Percentiles rank a stretch among this genome's conserved stretches.
These are phyloP conservation scores for Clarireedia paspali DNA, from an alignment of 2,329 filamentous ascomycete genomes.

Conservation along the genomic window DNA sequence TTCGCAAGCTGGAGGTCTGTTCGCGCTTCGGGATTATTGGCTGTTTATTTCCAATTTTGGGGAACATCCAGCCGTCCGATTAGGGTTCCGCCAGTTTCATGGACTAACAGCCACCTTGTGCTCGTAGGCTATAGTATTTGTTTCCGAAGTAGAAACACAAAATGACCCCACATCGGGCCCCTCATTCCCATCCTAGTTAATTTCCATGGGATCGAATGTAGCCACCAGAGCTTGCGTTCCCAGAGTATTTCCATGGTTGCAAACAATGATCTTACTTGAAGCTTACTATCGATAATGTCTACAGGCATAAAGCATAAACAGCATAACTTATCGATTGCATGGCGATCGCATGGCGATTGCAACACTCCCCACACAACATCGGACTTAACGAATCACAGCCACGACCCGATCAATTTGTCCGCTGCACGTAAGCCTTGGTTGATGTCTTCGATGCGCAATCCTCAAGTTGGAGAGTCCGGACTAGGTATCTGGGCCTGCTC, in stretches of 20 bases:
- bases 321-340: too few species aligned
- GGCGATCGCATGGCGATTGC: too few species aligned
- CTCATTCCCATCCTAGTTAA: not conserved
- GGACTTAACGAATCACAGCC: too few species aligned
- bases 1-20: conserved; percentile 2
- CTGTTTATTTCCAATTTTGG: not conserved
- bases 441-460: too few species aligned
- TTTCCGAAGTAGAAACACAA: not conserved
- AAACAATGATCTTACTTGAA: too few species aligned
- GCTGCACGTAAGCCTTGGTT: too few species aligned
- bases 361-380: too few species aligned
- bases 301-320: too few species aligned
- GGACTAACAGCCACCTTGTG: too few species aligned
- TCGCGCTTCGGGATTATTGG: not conserved
- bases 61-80: not conserved
- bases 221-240: not conserved
- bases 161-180: conserved; percentile 3
- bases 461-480: not conserved
- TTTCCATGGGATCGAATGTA: not conserved
- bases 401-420: too few species aligned
- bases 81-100: not conserved
- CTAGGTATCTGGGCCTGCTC: not conserved
- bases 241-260: not conserved
- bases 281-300: too few species aligned
- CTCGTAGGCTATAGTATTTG: not conserved